phyloP scores from a whole-genome alignment of 768 basidiomycete species.

The Auricularia cornea region DNA sequence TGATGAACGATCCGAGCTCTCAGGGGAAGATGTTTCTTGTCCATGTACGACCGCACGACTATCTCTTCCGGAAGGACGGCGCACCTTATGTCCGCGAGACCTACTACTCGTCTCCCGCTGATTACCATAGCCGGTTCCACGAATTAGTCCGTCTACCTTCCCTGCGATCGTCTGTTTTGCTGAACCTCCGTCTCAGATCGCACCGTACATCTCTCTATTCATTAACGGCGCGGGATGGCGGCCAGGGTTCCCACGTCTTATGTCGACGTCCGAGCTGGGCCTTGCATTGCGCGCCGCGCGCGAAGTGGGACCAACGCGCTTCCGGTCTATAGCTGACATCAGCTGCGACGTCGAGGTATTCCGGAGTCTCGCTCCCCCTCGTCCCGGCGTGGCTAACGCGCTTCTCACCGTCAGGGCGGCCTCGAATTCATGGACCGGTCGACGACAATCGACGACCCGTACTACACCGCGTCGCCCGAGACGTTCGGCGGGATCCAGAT shows the following conservation, averaged over 20 bases:
- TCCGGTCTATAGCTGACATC: conserved; percentile 75
- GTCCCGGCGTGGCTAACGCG: too few species aligned
- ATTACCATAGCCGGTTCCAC: conserved; percentile 60
- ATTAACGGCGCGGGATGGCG: conserved; percentile 86
- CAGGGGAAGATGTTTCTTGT: conserved; percentile 62
- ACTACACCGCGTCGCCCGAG: conserved; percentile 44
- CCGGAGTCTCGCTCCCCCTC: background rate
- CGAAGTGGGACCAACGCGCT: conserved; percentile 42
- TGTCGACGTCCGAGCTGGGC: conserved; percentile 57
- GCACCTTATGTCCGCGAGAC: conserved; percentile 47
- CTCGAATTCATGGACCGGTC: conserved; percentile 72
- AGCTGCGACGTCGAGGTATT: conserved; percentile 75
- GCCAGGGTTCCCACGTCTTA: conserved; percentile 65
- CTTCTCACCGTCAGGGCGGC: too few species aligned
- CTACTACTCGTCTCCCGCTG: conserved; percentile 66
- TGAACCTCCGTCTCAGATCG: conserved; percentile 44
- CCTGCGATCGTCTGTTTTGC: background rate
- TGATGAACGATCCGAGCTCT: conserved; percentile 26
- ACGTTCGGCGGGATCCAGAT: conserved; percentile 51
- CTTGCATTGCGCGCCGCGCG: conserved; percentile 41
- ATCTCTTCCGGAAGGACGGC: conserved; percentile 54
- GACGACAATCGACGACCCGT: conserved; percentile 68
- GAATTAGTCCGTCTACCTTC: conserved; percentile 39
- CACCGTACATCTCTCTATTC: conserved; percentile 77
- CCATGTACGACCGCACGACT: conserved; percentile 47